phyloP scores from a whole-genome alignment of 177 flowering plant genomes.

The Tripterygium wilfordii region DNA sequence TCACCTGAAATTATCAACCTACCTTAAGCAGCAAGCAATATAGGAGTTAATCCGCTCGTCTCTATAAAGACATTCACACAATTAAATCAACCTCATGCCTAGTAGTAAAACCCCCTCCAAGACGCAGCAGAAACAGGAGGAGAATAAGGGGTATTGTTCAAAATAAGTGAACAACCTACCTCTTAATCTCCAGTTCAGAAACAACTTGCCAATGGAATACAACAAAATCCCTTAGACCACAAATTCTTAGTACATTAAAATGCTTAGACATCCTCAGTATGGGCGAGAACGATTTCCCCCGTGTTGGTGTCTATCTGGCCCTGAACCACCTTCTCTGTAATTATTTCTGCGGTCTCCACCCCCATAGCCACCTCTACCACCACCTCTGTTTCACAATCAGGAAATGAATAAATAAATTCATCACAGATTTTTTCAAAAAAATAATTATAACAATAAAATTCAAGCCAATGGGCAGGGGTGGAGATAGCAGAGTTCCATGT shows the following conservation, averaged over 20 bases:
- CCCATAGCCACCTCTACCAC: constrained; percentile 76
- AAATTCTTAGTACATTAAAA: constrained; percentile 51
- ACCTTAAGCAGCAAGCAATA: constrained; percentile 85
- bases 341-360: constrained; percentile 85
- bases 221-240: constrained; percentile 32
- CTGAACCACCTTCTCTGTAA: constrained; percentile 70
- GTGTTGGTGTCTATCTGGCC: constrained; percentile 74
- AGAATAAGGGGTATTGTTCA: constrained; percentile 35
- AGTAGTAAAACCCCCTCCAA: constrained; percentile 25
- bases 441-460: too few species aligned
- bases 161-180: constrained; percentile 75
- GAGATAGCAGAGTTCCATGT: too few species aligned
- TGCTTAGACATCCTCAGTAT: constrained; percentile 38
- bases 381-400: constrained; percentile 44
- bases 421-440: background rate
- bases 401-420: background rate
- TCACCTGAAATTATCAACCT: constrained; percentile 92
- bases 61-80: constrained; percentile 83
- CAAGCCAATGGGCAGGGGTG: too few species aligned
- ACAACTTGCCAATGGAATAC: constrained; percentile 30
- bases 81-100: constrained; percentile 51
- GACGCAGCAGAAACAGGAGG: constrained; percentile 13
- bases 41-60: constrained; percentile 86
- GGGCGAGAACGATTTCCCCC: constrained; percentile 92
- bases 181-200: constrained; percentile 48